Base-by-base conservation (phyloP, 768 basidiomycete species). In the Auricularia cornea region DNA sequence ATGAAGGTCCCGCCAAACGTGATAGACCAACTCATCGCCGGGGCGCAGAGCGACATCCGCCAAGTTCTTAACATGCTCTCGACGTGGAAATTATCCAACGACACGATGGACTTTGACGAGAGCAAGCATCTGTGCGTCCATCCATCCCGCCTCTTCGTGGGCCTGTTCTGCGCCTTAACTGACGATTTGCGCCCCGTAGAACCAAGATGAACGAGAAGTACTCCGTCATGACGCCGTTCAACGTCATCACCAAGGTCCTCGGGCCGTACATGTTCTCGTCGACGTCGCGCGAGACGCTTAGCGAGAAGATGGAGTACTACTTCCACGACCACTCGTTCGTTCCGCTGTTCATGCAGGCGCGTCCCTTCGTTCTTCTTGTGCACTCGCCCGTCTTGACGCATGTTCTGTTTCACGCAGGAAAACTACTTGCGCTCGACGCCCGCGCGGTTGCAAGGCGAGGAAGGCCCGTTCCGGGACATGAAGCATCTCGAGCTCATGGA, bases 41-140 rank as follows among this genome's bases (percentile, higher is more conserved):
- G 96, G 3, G 82, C 94, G 2, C 92, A 97, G 68, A 96, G 95
- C 2, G 97, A 99, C 74, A 96, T 99, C 63, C 90, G 97, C 3
- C 96, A 96, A 72, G 92, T 98, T 23, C 76, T 99, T 64, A 98
- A 98, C 73, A 98, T 99, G 94, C 79, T 99, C 14, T 96, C 97
- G 3, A 98, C 96, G 0, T 98, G 94, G 92, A 94, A 88, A 69
- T 75, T 98, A n/a, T 89, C 89, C 10, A 88, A 79, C 65, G 73
- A 81, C 62, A 80, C 83, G 2, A 92, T 99, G 88, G 82, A 87
- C 67, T 98, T 92, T 72, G 95, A 98, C 67, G 86, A 97, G 69
- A 84, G 94, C 62, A 97, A 98, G 73, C 74, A 79, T n/a, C 78
- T 98, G 95, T 98, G 69, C 62, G 91, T 81, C 10, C 18, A 40